Percentiles rank a stretch among this genome's conserved stretches.
These are phyloP conservation scores for Zygotorulaspora danielsina DNA, from an alignment of 805 yeast genomes.

Conservation along the genomic window DNA sequence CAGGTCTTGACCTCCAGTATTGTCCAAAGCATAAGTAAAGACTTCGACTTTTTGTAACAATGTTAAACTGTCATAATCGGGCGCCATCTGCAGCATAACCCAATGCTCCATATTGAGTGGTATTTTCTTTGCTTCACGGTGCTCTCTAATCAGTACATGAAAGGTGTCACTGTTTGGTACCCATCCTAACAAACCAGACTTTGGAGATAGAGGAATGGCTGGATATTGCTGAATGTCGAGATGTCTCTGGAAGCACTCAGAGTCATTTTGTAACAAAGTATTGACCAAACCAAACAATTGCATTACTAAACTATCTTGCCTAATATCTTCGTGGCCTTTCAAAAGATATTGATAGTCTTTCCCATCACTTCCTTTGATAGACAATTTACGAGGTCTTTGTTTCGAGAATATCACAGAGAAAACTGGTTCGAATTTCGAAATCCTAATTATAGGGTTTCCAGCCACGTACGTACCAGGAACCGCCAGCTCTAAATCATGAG, in stretches of 20 bases:
- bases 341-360: conserved; percentile 75
- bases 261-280: conserved; percentile 79
- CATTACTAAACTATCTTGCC: conserved; percentile 97
- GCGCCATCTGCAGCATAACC: conserved; percentile 96
- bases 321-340: conserved; percentile 96
- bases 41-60: conserved; percentile 92
- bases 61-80: conserved; percentile 84
- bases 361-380: conserved; percentile 85
- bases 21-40: conserved; percentile 90
- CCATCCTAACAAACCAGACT: conserved; percentile 96
- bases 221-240: conserved; percentile 87
- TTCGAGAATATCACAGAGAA: conserved; percentile 87
- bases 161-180: conserved; percentile 96
- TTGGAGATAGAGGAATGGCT: conserved; percentile 94
- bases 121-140: conserved; percentile 86
- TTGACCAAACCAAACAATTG: conserved; percentile 94
- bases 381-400: conserved; percentile 87
- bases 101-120: conserved; percentile 89
- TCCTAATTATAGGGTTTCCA: conserved; percentile 71
- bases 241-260: conserved; percentile 95
- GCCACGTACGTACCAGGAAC: conserved; percentile 92
- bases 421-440: conserved; percentile 72
- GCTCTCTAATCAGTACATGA: conserved; percentile 87
- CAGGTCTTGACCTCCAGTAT: conserved; percentile 92
- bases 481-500: conserved; percentile 76